phyloP scores from a whole-genome alignment of 2,329 filamentous ascomycete species.

The Aspergillus costaricaensis region DNA sequence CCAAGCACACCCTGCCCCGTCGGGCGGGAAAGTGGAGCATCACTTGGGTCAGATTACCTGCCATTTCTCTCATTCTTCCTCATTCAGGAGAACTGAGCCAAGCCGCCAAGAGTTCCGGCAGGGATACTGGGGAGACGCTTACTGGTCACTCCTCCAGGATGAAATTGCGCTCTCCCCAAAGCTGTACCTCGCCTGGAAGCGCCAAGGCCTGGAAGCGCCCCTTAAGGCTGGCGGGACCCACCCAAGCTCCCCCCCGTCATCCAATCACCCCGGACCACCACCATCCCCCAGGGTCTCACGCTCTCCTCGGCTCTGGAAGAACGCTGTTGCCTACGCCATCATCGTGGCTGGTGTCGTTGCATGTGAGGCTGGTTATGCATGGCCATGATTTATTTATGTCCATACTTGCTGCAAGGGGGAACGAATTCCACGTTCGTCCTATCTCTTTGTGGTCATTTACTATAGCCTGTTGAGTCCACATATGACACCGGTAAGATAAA shows the following conservation, averaged over 20 bases:
- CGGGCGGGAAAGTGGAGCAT: background rate
- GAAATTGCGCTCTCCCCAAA: no score
- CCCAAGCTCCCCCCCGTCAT: background rate
- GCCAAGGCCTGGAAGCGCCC: background rate
- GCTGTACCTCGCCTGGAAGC: background rate
- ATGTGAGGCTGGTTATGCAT: no score
- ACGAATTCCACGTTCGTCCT: no score
- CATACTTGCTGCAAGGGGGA: no score
- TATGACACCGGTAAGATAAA: no score
- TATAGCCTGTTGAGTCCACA: no score
- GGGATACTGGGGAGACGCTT: background rate
- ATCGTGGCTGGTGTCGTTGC: no score
- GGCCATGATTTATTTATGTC: no score
- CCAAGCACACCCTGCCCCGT: background rate
- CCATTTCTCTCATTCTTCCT: background rate
- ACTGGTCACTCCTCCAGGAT: background rate
- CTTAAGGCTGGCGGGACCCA: background rate
- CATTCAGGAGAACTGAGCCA: background rate
- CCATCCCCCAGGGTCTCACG: no score
- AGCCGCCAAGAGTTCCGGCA: background rate
- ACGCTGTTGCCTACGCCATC: no score
- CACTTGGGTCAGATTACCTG: background rate
- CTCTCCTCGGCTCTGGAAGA: no score
- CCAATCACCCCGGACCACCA: background rate
- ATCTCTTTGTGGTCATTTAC: accelerated